These are phyloP conservation scores for Symmetrospora coprosmae DNA, from an alignment of 768 basidiomycete genomes.

Conservation along the genomic window DNA sequence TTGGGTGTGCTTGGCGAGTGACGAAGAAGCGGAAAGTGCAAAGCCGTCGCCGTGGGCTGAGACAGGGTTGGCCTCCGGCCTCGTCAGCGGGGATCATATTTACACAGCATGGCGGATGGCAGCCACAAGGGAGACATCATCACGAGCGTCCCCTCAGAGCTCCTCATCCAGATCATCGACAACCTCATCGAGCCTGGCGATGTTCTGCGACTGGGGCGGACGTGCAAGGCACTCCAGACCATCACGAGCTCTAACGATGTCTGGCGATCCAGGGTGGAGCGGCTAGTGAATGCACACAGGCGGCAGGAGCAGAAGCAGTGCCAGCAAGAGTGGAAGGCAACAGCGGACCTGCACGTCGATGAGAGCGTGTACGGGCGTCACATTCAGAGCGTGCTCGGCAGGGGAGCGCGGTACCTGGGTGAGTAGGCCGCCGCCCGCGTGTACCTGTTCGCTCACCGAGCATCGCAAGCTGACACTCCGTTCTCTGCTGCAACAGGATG, in stretches of 20 bases:
- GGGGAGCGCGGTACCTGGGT: background rate
- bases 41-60: too few species aligned
- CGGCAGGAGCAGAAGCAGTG: background rate
- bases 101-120: too few species aligned
- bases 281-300: background rate
- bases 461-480: background rate
- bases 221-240: background rate
- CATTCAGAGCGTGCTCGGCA: background rate
- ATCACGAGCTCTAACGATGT: conserved; percentile 6
- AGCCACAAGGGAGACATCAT: too few species aligned
- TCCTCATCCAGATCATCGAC: background rate
- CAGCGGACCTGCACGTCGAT: background rate
- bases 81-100: too few species aligned
- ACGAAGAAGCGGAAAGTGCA: too few species aligned
- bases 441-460: background rate
- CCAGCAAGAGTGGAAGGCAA: background rate
- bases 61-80: too few species aligned
- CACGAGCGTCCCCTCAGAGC: conserved; percentile 9
- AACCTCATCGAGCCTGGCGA: background rate
- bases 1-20: too few species aligned
- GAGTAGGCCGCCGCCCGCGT: background rate
- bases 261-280: background rate
- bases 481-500: background rate
- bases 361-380: background rate
- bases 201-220: background rate